These are phyloP conservation scores for Tetrahymena borealis DNA, from an alignment of 73 alveolate genomes.

Conservation along the genomic window DNA sequence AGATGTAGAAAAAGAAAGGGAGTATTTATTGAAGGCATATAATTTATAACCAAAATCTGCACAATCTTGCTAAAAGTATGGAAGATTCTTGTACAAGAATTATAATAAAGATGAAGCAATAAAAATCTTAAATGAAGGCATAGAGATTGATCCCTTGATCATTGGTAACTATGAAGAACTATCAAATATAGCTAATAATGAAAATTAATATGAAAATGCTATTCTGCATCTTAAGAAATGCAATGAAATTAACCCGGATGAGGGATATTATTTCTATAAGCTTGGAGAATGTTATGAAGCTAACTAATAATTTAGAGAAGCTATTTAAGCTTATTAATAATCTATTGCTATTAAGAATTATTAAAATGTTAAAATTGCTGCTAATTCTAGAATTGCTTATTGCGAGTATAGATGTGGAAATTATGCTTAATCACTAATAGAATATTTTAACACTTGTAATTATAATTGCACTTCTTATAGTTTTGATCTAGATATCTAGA, in stretches of 20 bases:
- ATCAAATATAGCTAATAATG: background rate
- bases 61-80: background rate
- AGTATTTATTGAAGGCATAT: background rate
- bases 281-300: background rate
- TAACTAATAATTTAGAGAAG: background rate
- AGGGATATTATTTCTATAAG: background rate
- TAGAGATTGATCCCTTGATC: background rate
- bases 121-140: background rate
- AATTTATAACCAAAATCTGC: background rate
- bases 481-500: too few relatives aligned
- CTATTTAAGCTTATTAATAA: background rate
- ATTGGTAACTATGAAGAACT: background rate
- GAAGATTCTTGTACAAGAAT: background rate
- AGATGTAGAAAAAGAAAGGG: background rate
- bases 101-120: background rate
- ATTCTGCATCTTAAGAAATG: background rate
- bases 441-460: too few relatives aligned
- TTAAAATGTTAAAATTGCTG: too few relatives aligned
- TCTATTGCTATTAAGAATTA: too few relatives aligned
- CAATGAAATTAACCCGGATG: background rate
- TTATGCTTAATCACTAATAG: too few relatives aligned
- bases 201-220: background rate
- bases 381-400: too few relatives aligned
- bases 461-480: too few relatives aligned
- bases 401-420: too few relatives aligned